Evolutionary conservation across 2,329 filamentous ascomycete genomes (phyloP), one percentile per base, ranked within the genome.

Genomic region (Colletotrichum sp.): DNA sequence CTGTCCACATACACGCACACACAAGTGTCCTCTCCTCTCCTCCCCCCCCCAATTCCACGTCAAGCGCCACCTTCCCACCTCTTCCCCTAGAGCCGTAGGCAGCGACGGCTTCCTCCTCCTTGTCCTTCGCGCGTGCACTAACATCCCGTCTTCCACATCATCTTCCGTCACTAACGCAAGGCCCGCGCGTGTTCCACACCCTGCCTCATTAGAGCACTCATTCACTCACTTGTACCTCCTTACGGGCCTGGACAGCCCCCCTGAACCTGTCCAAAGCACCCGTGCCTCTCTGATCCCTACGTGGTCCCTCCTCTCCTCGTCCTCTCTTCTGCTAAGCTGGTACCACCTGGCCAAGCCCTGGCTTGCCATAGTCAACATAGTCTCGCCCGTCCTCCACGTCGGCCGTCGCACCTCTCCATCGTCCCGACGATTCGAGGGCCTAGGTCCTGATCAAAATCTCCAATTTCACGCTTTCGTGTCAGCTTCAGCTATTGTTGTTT

Each of bases 401-500:
- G 74, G 69, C 24, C 65, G 74, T 76, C 74, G 64, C 74, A 76
- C 74, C 74, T 76, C 70, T 69, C 67, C 74, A 69, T 76, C 49
- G 44, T 60, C 49, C 64, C 59, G 59, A 76, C 74, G 34, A 74
- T 60, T 76, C 28, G 65, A 73, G 55, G 64, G 70, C 59, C 64
- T 73, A 69, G 71, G 65, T 68, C 49, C 60, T 73, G 26, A 34
- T 65, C 70, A 69, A 69, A 69, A 74, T 52, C 70, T 21, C 70
- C 60, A 71, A 52, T 67, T 64, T 59, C 30, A 76, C 44, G 59
- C 67, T 16, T 21, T 32, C 28, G 26, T 62, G 55, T 49, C 26
- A 49, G 44, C 36, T 59, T 62, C 64, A 52, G 64, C 69, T 59
- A 13, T 6, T 24, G 9, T 59, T 28, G 5, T 21, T 6, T 39